These are phyloP conservation scores for Cordyceps farinosa DNA, from an alignment of 2,329 filamentous ascomycete species.

Conservation along the genomic window DNA sequence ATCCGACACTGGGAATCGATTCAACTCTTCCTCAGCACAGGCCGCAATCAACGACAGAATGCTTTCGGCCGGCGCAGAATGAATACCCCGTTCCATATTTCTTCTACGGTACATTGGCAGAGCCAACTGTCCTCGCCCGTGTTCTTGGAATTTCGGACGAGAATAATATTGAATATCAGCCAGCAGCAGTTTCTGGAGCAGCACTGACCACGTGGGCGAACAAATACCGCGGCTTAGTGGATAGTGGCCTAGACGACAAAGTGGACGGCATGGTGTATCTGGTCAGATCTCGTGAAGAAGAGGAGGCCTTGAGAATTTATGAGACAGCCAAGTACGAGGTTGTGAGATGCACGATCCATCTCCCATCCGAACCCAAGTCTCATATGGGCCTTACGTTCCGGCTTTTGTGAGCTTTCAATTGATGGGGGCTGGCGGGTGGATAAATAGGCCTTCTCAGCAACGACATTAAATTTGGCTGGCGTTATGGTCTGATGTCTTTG, in stretches of 20 bases:
- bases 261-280: neutral
- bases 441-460: neutral
- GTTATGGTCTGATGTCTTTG: too few relatives aligned
- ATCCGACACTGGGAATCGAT: constrained; percentile 22
- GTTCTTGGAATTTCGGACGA: constrained; percentile 30
- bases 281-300: constrained; percentile 5
- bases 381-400: neutral
- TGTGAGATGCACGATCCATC: neutral
- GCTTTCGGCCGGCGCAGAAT: constrained; percentile 21
- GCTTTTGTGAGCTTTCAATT: too few relatives aligned
- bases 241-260: constrained; percentile 21
- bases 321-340: constrained; percentile 8
- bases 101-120: constrained; percentile 39
- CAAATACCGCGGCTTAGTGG: constrained; percentile 38
- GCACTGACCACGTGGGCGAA: constrained; percentile 33
- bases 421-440: too few relatives aligned
- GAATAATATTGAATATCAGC: constrained; percentile 18
- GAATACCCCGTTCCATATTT: constrained; percentile 38
- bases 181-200: constrained; percentile 31
- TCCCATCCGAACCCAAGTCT: neutral
- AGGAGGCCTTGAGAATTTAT: neutral
- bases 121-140: constrained; percentile 28
- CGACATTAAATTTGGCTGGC: neutral
- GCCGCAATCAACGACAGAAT: constrained; percentile 23
- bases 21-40: constrained; percentile 22